phyloP scores from a whole-genome alignment of 2,329 filamentous ascomycete species.

The Emmonsia crescens region DNA sequence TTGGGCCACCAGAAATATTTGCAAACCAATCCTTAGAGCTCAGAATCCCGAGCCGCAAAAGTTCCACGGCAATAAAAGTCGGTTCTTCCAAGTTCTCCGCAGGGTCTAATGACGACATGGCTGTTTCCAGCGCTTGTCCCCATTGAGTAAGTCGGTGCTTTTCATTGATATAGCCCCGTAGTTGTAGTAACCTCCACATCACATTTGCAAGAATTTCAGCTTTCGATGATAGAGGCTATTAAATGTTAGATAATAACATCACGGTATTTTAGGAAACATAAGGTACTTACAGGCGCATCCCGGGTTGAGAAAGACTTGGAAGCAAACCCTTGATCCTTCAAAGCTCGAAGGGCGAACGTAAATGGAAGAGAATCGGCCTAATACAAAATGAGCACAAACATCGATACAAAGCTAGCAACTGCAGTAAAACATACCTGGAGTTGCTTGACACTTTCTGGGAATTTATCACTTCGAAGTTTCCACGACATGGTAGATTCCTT shows the following conservation, averaged over 20 bases:
- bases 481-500: slow-evolving; percentile 51
- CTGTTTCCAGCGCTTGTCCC: slow-evolving; percentile 67
- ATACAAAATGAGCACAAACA: not conserved
- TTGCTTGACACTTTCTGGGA: slow-evolving; percentile 34
- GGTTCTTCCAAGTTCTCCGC: slow-evolving; percentile 58
- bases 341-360: slow-evolving; percentile 45
- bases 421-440: slow-evolving; percentile 12
- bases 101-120: slow-evolving; percentile 52
- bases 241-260: slow-evolving; percentile 11
- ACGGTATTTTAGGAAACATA: not conserved
- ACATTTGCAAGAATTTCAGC: slow-evolving; percentile 64
- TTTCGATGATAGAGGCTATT: slow-evolving; percentile 46
- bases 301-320: slow-evolving; percentile 55
- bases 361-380: slow-evolving; percentile 15
- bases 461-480: slow-evolving; percentile 54
- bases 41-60: slow-evolving; percentile 68
- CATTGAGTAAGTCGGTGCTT: slow-evolving; percentile 71
- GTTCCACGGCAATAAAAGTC: slow-evolving; percentile 71
- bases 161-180: slow-evolving; percentile 72
- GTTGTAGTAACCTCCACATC: slow-evolving; percentile 79
- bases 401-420: not conserved
- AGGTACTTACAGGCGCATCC: slow-evolving; percentile 30
- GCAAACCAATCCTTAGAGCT: slow-evolving; percentile 57
- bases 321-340: slow-evolving; percentile 60
- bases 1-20: slow-evolving; percentile 47